Evolutionary conservation across 2,329 filamentous ascomycete genomes (phyloP).

Genomic region (Fusarium sp.): DNA sequence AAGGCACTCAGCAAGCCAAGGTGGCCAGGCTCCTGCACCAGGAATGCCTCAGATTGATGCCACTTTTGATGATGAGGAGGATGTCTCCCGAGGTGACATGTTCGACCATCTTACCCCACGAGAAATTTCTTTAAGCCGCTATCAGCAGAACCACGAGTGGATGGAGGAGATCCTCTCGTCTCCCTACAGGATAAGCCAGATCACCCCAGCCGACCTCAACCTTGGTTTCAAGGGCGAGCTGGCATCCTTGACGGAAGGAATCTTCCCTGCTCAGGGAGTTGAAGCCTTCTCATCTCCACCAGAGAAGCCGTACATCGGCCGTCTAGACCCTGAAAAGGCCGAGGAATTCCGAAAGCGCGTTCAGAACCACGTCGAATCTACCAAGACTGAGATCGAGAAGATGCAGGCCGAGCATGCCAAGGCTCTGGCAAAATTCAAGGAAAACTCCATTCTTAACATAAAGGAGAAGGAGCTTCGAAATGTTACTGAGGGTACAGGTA

Average conservation of each 20-base stretch:
- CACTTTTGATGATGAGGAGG: conserved; percentile 87
- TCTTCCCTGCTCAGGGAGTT: conserved; percentile 77
- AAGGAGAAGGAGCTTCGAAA: conserved; percentile 82
- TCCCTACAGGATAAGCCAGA: conserved; percentile 86
- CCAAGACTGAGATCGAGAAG: conserved; percentile 84
- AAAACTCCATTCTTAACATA: conserved; percentile 75
- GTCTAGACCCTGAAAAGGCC: conserved; percentile 80
- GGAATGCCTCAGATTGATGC: conserved; percentile 58
- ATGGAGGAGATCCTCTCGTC: conserved; percentile 98
- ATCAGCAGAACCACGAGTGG: conserved; percentile 97
- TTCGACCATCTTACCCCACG: conserved; percentile 91
- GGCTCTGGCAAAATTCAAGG: conserved; percentile 80
- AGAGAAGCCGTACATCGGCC: conserved; percentile 71
- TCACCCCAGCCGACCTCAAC: conserved; percentile 87
- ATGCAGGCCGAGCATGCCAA: conserved; percentile 85
- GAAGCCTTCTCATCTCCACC: conserved; percentile 61
- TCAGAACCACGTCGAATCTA: conserved; percentile 76
- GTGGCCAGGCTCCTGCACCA: conserved; percentile 55
- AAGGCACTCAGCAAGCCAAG: conserved; percentile 60
- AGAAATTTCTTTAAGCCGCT: conserved; percentile 88
- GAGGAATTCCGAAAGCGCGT: conserved; percentile 88
- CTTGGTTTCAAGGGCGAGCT: conserved; percentile 88
- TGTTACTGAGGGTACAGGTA: conserved; percentile 70
- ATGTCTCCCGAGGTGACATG: conserved; percentile 86
- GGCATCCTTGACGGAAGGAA: conserved; percentile 82